Evolutionary conservation across 106 monocot genomes (phyloP).

Genomic region (Acorus gramineus): DNA sequence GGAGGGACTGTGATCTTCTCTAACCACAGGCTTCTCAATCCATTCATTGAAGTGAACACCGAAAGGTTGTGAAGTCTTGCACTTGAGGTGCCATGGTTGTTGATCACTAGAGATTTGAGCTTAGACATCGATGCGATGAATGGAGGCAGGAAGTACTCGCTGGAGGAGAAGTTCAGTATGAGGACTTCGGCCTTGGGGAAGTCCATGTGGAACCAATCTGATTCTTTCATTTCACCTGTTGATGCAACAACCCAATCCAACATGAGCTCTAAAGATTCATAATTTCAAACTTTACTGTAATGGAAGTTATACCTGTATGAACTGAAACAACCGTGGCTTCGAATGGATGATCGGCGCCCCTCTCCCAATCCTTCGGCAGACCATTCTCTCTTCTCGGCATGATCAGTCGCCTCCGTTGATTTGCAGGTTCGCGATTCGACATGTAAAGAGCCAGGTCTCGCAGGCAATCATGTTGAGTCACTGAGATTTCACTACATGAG

Average conservation of each 20-base stretch:
- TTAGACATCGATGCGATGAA: constrained; percentile 48
- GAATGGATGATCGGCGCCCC: constrained; percentile 28
- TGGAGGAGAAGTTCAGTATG: constrained; percentile 37
- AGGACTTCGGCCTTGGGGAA: constrained; percentile 58
- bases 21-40: constrained; percentile 39
- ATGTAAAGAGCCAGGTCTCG: constrained; percentile 48
- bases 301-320: constrained; percentile 36
- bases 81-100: constrained; percentile 29
- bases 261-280: not conserved
- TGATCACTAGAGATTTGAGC: constrained; percentile 37
- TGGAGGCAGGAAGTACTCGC: constrained; percentile 32
- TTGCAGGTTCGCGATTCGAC: constrained; percentile 23
- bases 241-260: not conserved
- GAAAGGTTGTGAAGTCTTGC: constrained; percentile 26
- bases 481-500: constrained; percentile 41
- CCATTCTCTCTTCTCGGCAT: constrained; percentile 46
- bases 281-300: too few species aligned
- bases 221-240: constrained; percentile 56
- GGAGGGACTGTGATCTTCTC: constrained; percentile 48
- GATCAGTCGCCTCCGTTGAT: constrained; percentile 22
- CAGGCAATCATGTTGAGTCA: constrained; percentile 55
- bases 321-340: constrained; percentile 54
- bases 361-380: constrained; percentile 55
- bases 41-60: constrained; percentile 19
- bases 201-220: constrained; percentile 40